Conservation (phyloP, 176 grass and related monocot species). For the Chloris gayana region DNA sequence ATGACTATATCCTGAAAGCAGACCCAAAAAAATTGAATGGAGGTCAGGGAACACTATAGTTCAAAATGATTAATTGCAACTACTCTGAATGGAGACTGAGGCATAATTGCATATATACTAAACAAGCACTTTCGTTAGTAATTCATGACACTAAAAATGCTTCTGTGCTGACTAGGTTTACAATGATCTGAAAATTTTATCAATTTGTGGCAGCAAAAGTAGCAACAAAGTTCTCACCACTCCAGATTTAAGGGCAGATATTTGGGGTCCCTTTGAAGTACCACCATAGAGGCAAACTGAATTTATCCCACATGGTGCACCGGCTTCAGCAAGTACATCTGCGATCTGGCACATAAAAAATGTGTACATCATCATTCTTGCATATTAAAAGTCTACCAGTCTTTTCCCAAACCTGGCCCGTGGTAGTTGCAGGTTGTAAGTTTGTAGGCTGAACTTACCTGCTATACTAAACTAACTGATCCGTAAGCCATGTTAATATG, state of each 20-base stretch:
- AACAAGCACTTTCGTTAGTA: not conserved
- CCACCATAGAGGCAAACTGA: slow-evolving; percentile 95
- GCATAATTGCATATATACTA: not conserved
- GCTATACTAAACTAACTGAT: too few relatives aligned
- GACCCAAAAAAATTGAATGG: not conserved
- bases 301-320: slow-evolving; percentile 71
- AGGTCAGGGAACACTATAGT: slow-evolving; percentile 7
- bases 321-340: slow-evolving; percentile 88
- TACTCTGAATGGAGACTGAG: slow-evolving; percentile 3
- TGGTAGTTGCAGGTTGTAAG: too few relatives aligned
- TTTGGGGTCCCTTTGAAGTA: slow-evolving; percentile 93
- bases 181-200: slow-evolving; percentile 9
- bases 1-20: slow-evolving; percentile 93
- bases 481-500: not conserved
- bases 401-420: not conserved
- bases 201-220: not conserved
- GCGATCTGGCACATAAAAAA: slow-evolving; percentile 68
- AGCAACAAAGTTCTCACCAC: slow-evolving; percentile 67
- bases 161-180: not conserved
- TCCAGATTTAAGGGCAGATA: slow-evolving; percentile 92
- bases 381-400: slow-evolving; percentile 10
- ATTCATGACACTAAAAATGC: not conserved
- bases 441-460: too few relatives aligned
- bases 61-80: not conserved
- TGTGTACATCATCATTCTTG: slow-evolving; percentile 8